Evolutionary conservation across 768 basidiomycete genomes (phyloP), one percentile per base, ranked within the genome.

Genomic region (Chiua virens): DNA sequence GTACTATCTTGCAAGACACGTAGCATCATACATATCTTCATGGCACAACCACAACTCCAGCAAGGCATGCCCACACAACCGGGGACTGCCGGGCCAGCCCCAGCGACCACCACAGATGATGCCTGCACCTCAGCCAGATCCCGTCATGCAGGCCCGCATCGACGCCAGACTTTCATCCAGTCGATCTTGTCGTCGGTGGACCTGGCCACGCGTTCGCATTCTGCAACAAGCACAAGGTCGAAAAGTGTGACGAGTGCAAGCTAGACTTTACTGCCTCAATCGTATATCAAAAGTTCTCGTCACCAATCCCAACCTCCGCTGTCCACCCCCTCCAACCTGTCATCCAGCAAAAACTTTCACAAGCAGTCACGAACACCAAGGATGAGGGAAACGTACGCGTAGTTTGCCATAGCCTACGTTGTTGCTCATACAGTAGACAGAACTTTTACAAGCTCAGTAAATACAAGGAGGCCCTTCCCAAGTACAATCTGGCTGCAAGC

Each of bases 381-480:
- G 96, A 98, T 42, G 91, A 96, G 55, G 97, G 97, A 53, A 99
- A 99, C 68, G 92, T 92, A 63, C 63, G 91, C 76, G 28, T 32
- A 54, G n/a, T 57, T 23, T 43, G 50, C 25, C 22, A 43, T 18
- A 5, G 36, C 27, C 45, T 44, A 32, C 45, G n/a, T 41, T 7
- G 30, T 47, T 18, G 45, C 45, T 60, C 53, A 54, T 56, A 43
- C 42, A 49, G 47, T 56, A 53, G 34, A 0, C 66, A 96, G 94
- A 72, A 78, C 37, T 68, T 87, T 4, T 98, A 90, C 77, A 96
- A 96, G 70, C 59, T 74, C 40, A 78, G 79, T n/a, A 76, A 87
- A 42, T 82, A 83, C 62, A 73, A 70, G 11, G 78, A 83, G 45
- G 92, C 96, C 3, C 82, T 95, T 54, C 73, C 80, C 54, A 80